Percentiles rank a stretch among this genome's conserved stretches.
Conservation (phyloP, 148 eudicot species). For the Vaccinium myrtillus region DNA sequence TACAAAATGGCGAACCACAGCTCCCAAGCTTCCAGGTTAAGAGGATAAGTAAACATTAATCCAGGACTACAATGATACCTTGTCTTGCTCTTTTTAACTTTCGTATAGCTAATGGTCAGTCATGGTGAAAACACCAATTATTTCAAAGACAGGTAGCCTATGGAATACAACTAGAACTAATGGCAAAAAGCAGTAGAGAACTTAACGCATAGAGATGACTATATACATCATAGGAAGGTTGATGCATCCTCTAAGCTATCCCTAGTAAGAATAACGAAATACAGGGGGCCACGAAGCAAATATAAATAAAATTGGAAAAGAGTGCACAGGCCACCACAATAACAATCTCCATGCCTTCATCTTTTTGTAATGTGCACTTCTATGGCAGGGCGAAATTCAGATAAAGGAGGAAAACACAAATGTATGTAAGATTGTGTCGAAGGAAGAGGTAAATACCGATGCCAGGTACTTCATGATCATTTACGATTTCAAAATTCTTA, state of each 20-base stretch:
- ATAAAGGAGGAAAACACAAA: conserved; percentile 1
- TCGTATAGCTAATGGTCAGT: background rate
- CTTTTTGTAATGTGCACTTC: background rate
- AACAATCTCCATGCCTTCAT: background rate
- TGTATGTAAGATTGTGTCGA: background rate
- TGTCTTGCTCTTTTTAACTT: background rate
- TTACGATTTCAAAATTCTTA: conserved; percentile 89
- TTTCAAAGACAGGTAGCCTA: background rate
- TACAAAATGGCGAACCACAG: background rate
- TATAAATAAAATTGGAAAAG: background rate
- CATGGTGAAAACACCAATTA: background rate
- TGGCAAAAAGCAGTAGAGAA: background rate
- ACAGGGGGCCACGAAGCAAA: background rate
- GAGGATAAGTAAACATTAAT: no score
- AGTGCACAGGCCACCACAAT: background rate
- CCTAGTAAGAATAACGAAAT: background rate
- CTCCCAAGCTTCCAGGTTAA: no score
- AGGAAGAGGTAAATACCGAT: conserved; percentile 42
- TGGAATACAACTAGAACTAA: background rate
- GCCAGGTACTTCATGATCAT: conserved; percentile 88
- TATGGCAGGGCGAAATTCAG: background rate
- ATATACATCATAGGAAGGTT: background rate
- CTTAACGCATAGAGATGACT: background rate
- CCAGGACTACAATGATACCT: no score
- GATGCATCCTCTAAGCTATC: background rate